A percentile compares a stretch with the other conserved stretches of the same genome.
Evolutionary conservation across 176 grass and related monocot species (phyloP).

Genomic region (Metroxylon sagu): DNA sequence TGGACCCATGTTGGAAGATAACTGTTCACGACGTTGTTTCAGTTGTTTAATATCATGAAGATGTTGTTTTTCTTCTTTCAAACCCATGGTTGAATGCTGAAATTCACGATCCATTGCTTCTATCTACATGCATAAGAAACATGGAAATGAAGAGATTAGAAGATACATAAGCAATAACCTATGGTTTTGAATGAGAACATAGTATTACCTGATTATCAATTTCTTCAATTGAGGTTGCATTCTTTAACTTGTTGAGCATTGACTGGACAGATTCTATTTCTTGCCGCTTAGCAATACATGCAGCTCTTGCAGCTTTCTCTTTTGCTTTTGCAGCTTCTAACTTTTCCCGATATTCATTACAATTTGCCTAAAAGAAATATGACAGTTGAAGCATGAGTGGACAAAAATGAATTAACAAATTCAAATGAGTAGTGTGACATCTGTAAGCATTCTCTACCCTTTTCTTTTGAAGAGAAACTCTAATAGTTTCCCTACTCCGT

Average conservation of each 20-base stretch:
- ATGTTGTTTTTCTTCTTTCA: constrained; percentile 71
- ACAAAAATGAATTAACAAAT: constrained; percentile 19
- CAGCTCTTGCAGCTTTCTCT: constrained; percentile 57
- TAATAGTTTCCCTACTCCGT: constrained; percentile 59
- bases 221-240: constrained; percentile 84
- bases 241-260: constrained; percentile 66
- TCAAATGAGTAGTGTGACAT: constrained; percentile 6
- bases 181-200: neutral
- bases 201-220: constrained; percentile 68
- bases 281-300: constrained; percentile 46
- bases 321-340: constrained; percentile 44
- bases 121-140: constrained; percentile 48
- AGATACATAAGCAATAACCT: neutral
- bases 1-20: constrained; percentile 50
- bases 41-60: constrained; percentile 88
- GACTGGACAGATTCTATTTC: constrained; percentile 53
- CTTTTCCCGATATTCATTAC: constrained; percentile 37
- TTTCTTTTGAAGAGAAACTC: constrained; percentile 48
- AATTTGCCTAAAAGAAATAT: constrained; percentile 36
- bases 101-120: constrained; percentile 49
- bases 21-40: constrained; percentile 59
- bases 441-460: constrained; percentile 37
- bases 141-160: constrained; percentile 3
- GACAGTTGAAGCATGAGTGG: constrained; percentile 8
- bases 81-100: constrained; percentile 72